Base-by-base conservation (phyloP, 768 basidiomycete species). In the Podaxis sp. region DNA sequence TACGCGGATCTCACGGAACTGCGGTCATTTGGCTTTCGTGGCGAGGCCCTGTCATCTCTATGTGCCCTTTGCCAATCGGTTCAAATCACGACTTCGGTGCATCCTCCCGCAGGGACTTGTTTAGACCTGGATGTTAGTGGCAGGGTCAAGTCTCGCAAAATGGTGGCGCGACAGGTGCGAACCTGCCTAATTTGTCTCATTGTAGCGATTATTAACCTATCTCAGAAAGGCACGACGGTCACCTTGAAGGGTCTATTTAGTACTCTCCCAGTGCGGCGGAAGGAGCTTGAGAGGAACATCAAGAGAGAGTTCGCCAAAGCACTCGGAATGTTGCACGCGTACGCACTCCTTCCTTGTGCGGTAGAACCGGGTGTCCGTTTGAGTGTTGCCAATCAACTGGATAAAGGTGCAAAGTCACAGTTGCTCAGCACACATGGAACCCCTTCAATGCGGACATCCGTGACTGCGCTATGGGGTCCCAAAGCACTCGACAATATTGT, bases 41-140 rank as follows among this genome's bases (percentile, higher is more conserved):
- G 97, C 14, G 97, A 99, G 74, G 97, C 97, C 0, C 78, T 99
- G 0, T 93, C 94, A 5, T 95, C 96, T 2, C 79, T 99, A 0
- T 99, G 95, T 68, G 92, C 92, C 1, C 74, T 97, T 0, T 83
- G 86, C 53, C 87, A 90, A 57, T 73, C 77, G 2, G 82, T 98
- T 10, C 78, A 76, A 0, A 79, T 98, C 51, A 81, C 81, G 1
- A 98, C 96, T 0, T 81, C 91, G 2, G 94, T 91, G 0, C 77
- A 79, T 18, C 82, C 88, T 0, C 94, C 95, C 0, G 85, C 90
- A 77, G 97, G 94, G 1, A 85, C 87, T 4, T 74, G 83, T 21
- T 76, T 99, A n/a, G 83, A 89, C 52, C 79, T 96, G 66, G 88
- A 90, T 47, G 71, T 77, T 23, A 77, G 76, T 54, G 95, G 95